phyloP scores from a whole-genome alignment of 805 yeast genomes.

The Torulaspora quercuum region DNA sequence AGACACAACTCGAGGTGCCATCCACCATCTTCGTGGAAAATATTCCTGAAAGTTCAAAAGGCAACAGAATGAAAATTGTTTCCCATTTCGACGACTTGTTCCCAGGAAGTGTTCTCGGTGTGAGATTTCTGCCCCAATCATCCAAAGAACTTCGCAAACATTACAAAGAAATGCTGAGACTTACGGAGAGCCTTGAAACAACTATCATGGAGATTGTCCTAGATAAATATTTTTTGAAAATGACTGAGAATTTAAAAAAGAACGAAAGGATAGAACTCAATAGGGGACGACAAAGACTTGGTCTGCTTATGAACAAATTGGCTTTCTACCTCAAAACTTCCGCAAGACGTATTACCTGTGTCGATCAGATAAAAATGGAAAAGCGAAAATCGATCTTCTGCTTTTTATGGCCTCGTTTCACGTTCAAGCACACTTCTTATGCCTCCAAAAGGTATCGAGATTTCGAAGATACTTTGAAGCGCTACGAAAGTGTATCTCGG shows the following conservation, averaged over 20 bases:
- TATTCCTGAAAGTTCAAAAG: slow-evolving; percentile 38
- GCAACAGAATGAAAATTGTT: slow-evolving; percentile 22
- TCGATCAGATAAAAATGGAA: no score
- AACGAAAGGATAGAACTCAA: no score
- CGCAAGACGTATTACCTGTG: slow-evolving; percentile 6
- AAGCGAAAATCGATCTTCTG: not conserved
- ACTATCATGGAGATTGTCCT: slow-evolving; percentile 38
- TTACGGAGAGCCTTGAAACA: slow-evolving; percentile 40
- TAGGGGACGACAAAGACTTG: slow-evolving; percentile 4
- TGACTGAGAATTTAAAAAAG: no score
- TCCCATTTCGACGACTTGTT: slow-evolving; percentile 35
- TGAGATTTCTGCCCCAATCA: slow-evolving; percentile 57
- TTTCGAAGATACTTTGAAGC: slow-evolving; percentile 6
- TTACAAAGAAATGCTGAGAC: slow-evolving; percentile 31
- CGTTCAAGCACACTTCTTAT: not conserved
- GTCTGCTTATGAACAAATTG: slow-evolving; percentile 3
- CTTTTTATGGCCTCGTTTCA: not conserved
- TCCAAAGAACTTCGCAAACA: slow-evolving; percentile 38
- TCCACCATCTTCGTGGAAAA: slow-evolving; percentile 44
- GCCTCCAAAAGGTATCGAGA: slow-evolving; percentile 8
- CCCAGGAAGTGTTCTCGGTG: slow-evolving; percentile 52
- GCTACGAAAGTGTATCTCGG: slow-evolving; percentile 6
- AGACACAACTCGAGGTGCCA: slow-evolving; percentile 28
- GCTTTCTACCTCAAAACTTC: slow-evolving; percentile 8
- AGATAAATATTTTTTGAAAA: slow-evolving; percentile 22